Percentiles rank a stretch among this genome's conserved stretches.
phyloP scores from a whole-genome alignment of 1,139 yeast species.

The Oligophagozyma castellii region DNA sequence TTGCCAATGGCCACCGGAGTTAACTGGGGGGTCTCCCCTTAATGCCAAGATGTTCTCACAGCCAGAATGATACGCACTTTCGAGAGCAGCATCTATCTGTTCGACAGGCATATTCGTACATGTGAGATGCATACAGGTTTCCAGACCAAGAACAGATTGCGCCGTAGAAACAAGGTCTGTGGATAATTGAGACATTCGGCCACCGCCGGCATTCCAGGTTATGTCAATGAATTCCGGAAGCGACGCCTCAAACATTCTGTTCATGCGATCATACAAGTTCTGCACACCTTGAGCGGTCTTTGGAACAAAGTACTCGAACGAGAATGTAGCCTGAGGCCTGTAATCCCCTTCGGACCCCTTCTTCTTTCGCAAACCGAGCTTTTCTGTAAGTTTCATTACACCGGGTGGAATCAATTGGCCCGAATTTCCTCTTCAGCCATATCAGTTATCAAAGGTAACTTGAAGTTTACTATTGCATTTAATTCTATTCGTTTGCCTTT shows the following conservation, averaged over 20 bases:
- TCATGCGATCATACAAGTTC: conserved; percentile 92
- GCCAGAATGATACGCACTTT: conserved; percentile 78
- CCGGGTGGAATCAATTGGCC: conserved; percentile 2
- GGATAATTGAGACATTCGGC: conserved; percentile 50
- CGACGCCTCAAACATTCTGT: conserved; percentile 77
- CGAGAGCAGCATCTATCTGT: conserved; percentile 72
- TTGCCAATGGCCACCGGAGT: conserved; percentile 31
- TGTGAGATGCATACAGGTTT: conserved; percentile 96
- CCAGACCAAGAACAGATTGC: conserved; percentile 84
- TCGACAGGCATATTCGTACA: conserved; percentile 88
- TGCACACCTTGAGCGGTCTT: conserved; percentile 95
- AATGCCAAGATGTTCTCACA: conserved; percentile 85
- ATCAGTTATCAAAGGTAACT: no score
- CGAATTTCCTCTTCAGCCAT: no score
- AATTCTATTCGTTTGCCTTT: no score
- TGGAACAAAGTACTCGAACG: conserved; percentile 97
- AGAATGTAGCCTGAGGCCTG: conserved; percentile 47
- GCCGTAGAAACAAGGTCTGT: conserved; percentile 87
- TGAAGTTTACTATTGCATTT: no score
- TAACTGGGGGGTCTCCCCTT: conserved; percentile 77
- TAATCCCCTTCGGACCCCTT: conserved; percentile 9
- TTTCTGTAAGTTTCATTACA: conserved; percentile 29
- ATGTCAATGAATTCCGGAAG: conserved; percentile 88
- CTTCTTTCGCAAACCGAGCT: conserved; percentile 23
- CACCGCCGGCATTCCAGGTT: conserved; percentile 98